These are phyloP conservation scores for Phaseolus lunatus DNA, from an alignment of 306 rosid species.

Conservation along the genomic window DNA sequence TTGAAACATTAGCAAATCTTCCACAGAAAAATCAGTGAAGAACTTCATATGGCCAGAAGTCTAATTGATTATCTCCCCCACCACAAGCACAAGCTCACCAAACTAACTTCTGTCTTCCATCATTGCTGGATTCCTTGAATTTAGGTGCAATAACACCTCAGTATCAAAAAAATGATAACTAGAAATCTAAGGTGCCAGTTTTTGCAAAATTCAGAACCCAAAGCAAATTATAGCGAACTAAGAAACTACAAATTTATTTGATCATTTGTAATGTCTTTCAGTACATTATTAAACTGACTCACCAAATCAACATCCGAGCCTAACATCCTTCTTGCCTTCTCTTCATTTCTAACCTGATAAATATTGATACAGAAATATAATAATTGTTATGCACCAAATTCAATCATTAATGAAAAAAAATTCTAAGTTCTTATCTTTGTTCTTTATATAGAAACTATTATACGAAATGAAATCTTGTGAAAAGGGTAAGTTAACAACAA, in stretches of 20 bases:
- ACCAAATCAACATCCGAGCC: constrained; percentile 93
- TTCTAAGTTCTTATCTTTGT: not conserved
- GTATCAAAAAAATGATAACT: constrained; percentile 16
- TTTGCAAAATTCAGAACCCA: constrained; percentile 12
- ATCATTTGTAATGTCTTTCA: constrained; percentile 17
- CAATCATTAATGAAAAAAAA: not conserved
- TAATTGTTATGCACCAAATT: not conserved
- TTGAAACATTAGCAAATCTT: not conserved
- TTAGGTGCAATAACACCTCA: constrained; percentile 8
- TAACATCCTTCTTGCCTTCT: constrained; percentile 86
- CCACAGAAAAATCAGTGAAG: constrained; percentile 13
- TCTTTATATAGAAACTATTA: not conserved
- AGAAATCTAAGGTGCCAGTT: constrained; percentile 10
- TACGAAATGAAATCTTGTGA: constrained; percentile 11
- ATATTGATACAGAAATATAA: constrained; percentile 38
- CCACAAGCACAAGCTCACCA: constrained; percentile 7
- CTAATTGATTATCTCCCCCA: constrained; percentile 26
- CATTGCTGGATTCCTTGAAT: not conserved
- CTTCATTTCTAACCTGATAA: constrained; percentile 86
- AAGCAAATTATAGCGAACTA: constrained; percentile 7
- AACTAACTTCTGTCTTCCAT: constrained; percentile 9
- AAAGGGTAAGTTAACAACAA: constrained; percentile 40
- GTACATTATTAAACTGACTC: constrained; percentile 46
- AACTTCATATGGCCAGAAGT: constrained; percentile 14
- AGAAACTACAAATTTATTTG: constrained; percentile 4